A percentile compares a stretch with the other conserved stretches of the same genome.
Conservation (phyloP, 2,329 filamentous ascomycete genomes). For the Fusarium odoratissimum region DNA sequence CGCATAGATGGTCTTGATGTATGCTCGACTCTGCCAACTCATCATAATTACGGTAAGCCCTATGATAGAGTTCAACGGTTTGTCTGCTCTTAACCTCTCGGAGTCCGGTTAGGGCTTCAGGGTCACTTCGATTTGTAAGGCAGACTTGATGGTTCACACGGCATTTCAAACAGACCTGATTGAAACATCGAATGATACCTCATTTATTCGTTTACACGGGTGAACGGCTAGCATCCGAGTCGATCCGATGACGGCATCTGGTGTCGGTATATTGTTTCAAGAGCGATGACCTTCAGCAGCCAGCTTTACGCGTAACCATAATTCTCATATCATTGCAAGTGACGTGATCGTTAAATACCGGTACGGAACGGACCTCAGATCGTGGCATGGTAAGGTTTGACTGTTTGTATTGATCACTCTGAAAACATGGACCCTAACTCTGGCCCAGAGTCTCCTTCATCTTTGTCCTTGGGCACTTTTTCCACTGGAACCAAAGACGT, state of each 20-base stretch:
- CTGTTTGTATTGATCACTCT: slow-evolving; percentile 23
- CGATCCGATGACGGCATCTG: neutral
- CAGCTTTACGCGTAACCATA: neutral
- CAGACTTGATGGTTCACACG: neutral
- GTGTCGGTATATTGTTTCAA: neutral
- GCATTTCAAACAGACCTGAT: neutral
- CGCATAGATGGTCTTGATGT: neutral
- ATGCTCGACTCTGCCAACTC: neutral
- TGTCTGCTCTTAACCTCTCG: neutral
- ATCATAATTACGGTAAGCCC: neutral
- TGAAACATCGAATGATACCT: neutral
- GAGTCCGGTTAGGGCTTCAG: neutral
- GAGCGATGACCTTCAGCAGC: neutral
- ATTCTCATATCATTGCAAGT: neutral
- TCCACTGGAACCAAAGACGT: slow-evolving; percentile 52
- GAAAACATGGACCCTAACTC: slow-evolving; percentile 47
- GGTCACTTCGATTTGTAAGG: neutral
- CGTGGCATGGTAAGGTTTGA: neutral
- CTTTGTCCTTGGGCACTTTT: slow-evolving; percentile 14
- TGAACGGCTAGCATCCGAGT: neutral
- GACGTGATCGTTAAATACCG: neutral
- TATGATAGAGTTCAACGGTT: neutral
- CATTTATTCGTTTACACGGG: neutral
- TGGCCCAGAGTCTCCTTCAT: slow-evolving; percentile 40
- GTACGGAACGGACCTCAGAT: neutral